Evolutionary conservation across 352 stramenopile genomes (phyloP).

Genomic region (Aphanomyces euteiches): DNA sequence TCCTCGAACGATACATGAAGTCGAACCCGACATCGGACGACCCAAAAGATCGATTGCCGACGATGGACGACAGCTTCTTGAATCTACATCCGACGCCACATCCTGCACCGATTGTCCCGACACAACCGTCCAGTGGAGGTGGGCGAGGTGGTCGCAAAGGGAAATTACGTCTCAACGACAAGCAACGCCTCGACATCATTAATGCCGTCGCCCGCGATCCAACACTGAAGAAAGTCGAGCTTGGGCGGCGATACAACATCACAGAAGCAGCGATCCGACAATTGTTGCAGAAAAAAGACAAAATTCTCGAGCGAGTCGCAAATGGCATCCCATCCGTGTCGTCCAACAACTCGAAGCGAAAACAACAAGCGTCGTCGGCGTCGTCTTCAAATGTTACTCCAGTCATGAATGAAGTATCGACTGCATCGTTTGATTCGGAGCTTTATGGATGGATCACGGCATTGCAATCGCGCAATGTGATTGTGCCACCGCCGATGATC

Average conservation of each 20-base stretch:
- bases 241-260: conserved; percentile 81
- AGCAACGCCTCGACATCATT: conserved; percentile 82
- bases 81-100: conserved; percentile 5
- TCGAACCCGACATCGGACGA: not conserved
- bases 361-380: conserved; percentile 38
- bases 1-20: conserved; percentile 66
- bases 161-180: conserved; percentile 66
- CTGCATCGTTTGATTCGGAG: conserved; percentile 76
- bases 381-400: not conserved
- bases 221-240: conserved; percentile 87
- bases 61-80: conserved; percentile 18
- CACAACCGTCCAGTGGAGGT: not conserved
- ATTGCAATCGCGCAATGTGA: conserved; percentile 26
- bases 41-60: not conserved
- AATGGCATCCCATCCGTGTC: conserved; percentile 76
- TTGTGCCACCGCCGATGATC: conserved; percentile 23
- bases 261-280: conserved; percentile 85
- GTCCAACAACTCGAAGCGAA: conserved; percentile 65
- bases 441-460: conserved; percentile 76
- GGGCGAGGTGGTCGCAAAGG: conserved; percentile 18
- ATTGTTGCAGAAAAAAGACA: conserved; percentile 87
- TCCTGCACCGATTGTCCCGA: not conserved
- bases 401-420: not conserved
- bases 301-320: conserved; percentile 71
- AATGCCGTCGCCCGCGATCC: conserved; percentile 68